Evolutionary conservation across 2,329 filamentous ascomycete species (phyloP).

Genomic region (Sordariomycetes sp.): DNA sequence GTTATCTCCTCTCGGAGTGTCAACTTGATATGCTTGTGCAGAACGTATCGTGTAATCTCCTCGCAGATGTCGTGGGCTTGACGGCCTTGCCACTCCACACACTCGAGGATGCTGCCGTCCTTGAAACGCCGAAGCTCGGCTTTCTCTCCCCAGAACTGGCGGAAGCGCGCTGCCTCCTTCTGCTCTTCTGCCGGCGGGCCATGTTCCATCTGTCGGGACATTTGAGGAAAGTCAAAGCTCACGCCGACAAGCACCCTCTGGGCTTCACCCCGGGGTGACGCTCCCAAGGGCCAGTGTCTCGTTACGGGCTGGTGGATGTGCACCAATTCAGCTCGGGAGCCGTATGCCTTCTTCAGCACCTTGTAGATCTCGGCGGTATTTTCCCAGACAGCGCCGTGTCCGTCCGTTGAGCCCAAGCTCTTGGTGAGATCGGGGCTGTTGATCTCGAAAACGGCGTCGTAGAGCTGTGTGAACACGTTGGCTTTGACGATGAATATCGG

Average conservation of each 20-base stretch:
- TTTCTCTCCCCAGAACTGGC: slow-evolving; percentile 90
- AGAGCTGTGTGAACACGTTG: slow-evolving; percentile 44
- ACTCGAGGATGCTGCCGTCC: slow-evolving; percentile 89
- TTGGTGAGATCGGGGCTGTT: slow-evolving; percentile 18
- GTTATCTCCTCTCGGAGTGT: slow-evolving; percentile 42
- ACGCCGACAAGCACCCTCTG: slow-evolving; percentile 54
- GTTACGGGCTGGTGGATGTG: slow-evolving; percentile 37
- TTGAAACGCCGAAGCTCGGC: slow-evolving; percentile 90
- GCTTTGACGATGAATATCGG: slow-evolving; percentile 67
- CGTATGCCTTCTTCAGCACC: slow-evolving; percentile 61
- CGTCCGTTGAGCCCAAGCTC: slow-evolving; percentile 22
- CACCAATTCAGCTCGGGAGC: slow-evolving; percentile 63
- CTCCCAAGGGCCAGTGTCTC: slow-evolving; percentile 18
- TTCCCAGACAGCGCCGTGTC: slow-evolving; percentile 31
- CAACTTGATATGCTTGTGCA: slow-evolving; percentile 60
- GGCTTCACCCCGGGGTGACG: slow-evolving; percentile 9
- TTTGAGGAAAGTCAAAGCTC: slow-evolving; percentile 63
- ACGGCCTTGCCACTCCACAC: slow-evolving; percentile 71
- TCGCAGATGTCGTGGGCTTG: slow-evolving; percentile 59
- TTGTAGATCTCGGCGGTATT: slow-evolving; percentile 51
- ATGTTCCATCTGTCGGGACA: slow-evolving; percentile 71
- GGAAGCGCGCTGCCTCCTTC: slow-evolving; percentile 71
- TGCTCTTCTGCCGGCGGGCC: slow-evolving; percentile 82
- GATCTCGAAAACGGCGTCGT: slow-evolving; percentile 36
- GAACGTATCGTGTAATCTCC: slow-evolving; percentile 67